Evolutionary conservation across 2,329 filamentous ascomycete genomes (phyloP).

Genomic region (Rugonectria rugulosa): DNA sequence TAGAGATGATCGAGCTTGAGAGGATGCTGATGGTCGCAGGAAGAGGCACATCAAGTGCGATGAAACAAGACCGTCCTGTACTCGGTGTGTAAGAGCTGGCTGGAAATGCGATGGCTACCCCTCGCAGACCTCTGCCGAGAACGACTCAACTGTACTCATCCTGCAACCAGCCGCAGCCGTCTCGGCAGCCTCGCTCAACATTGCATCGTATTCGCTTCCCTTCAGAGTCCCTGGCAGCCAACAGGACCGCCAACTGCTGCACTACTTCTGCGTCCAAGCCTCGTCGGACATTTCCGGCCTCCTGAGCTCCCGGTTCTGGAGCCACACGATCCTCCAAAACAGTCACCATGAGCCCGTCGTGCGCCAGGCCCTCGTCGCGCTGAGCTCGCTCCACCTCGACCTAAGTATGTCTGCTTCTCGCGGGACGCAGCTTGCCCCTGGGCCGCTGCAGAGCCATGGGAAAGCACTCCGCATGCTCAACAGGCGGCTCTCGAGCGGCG

Average conservation of each 20-base stretch:
- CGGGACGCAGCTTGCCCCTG: background rate
- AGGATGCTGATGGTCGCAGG: background rate
- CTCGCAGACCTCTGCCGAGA: background rate
- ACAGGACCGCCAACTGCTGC: constrained; percentile 17
- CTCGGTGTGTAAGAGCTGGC: constrained; percentile 6
- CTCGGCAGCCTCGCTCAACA: constrained; percentile 1
- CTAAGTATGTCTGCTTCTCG: background rate
- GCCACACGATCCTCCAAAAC: constrained; percentile 12
- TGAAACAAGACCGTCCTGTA: constrained; percentile 9
- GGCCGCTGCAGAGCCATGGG: constrained; percentile 4
- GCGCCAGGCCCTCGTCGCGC: constrained; percentile 12
- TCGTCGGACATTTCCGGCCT: constrained; percentile 15
- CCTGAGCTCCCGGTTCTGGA: constrained; percentile 13
- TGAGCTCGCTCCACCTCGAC: constrained; percentile 15
- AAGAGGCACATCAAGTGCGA: constrained; percentile 19
- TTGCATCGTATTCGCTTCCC: constrained; percentile 11
- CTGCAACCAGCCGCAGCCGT: background rate
- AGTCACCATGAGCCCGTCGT: constrained; percentile 15
- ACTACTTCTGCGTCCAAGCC: constrained; percentile 18
- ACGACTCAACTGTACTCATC: background rate
- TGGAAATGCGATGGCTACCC: constrained; percentile 18
- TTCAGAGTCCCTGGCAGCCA: constrained; percentile 17
- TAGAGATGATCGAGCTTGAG: background rate
- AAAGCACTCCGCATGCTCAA: constrained; percentile 10
- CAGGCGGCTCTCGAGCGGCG: background rate